A percentile compares a stretch with the other conserved stretches of the same genome.
Evolutionary conservation across 208 protist species (phyloP).

Genomic region (Crithidia sp.): DNA sequence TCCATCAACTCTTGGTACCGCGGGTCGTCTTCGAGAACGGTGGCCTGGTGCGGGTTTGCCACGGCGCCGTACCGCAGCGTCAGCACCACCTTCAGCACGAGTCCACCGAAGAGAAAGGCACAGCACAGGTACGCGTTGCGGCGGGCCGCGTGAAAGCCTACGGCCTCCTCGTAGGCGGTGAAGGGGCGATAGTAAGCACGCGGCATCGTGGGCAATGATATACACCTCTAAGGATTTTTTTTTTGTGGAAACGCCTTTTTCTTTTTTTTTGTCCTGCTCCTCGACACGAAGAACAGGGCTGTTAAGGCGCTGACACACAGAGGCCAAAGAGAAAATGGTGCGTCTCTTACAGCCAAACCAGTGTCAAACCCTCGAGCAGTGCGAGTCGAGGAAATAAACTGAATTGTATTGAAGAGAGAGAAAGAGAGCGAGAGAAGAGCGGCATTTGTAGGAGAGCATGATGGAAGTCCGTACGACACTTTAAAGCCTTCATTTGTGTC

Average conservation of each 20-base stretch:
- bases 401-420: too few relatives aligned
- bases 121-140: slow-evolving; percentile 81
- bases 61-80: slow-evolving; percentile 57
- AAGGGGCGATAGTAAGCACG: slow-evolving; percentile 86
- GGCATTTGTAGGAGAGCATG: too few relatives aligned
- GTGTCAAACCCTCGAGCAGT: too few relatives aligned
- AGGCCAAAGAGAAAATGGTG: too few relatives aligned
- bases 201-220: slow-evolving; percentile 45
- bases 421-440: too few relatives aligned
- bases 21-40: slow-evolving; percentile 49
- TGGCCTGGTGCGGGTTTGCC: slow-evolving; percentile 11
- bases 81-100: slow-evolving; percentile 69
- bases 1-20: slow-evolving; percentile 57
- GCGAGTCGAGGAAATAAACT: too few relatives aligned
- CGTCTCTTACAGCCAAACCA: too few relatives aligned
- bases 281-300: not conserved
- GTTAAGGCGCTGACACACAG: not conserved
- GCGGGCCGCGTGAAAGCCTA: slow-evolving; percentile 70
- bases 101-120: slow-evolving; percentile 60
- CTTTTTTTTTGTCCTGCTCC: not conserved
- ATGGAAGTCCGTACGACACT: too few relatives aligned
- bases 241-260: not conserved
- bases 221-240: not conserved
- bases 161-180: slow-evolving; percentile 81
- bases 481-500: too few relatives aligned